Evolutionary conservation across 2,329 filamentous ascomycete genomes (phyloP).

Genomic region (Aspergillus transmontanensis): DNA sequence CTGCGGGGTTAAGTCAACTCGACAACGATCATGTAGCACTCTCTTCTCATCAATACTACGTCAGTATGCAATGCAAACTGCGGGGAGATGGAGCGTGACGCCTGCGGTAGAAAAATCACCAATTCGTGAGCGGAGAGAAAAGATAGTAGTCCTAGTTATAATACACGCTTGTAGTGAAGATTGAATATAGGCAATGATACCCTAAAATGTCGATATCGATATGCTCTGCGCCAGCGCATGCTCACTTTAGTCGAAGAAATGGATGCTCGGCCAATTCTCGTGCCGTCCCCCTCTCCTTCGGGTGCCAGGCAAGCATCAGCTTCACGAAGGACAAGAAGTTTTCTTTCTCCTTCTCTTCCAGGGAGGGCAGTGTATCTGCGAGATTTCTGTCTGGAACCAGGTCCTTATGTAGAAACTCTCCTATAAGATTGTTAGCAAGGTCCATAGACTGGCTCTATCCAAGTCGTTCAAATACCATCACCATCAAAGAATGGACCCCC

Average conservation of each 20-base stretch:
- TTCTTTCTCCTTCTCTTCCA: constrained; percentile 34
- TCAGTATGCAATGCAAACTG: too few species aligned
- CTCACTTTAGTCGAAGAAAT: constrained; percentile 28
- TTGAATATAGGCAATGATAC: too few species aligned
- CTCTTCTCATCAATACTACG: too few species aligned
- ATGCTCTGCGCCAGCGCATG: too few species aligned
- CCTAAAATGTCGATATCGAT: too few species aligned
- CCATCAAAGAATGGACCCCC: constrained; percentile 29
- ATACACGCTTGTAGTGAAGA: too few species aligned
- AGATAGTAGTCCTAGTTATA: not conserved
- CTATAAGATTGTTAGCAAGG: constrained; percentile 15
- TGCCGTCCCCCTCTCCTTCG: constrained; percentile 39
- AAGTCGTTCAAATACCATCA: constrained; percentile 17
- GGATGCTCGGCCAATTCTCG: constrained; percentile 38
- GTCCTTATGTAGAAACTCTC: constrained; percentile 23
- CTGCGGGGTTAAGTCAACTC: not conserved
- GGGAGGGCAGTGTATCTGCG: constrained; percentile 24
- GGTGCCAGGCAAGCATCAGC: constrained; percentile 39
- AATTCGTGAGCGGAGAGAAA: not conserved
- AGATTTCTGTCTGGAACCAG: constrained; percentile 24
- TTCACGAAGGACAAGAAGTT: constrained; percentile 36
- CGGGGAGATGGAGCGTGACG: not conserved
- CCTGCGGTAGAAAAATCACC: not conserved
- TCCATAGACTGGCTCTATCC: constrained; percentile 12
- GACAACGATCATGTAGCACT: too few species aligned